These are phyloP conservation scores for Lithospermum erythrorhizon DNA, from an alignment of 257 asterid species.

Conservation along the genomic window DNA sequence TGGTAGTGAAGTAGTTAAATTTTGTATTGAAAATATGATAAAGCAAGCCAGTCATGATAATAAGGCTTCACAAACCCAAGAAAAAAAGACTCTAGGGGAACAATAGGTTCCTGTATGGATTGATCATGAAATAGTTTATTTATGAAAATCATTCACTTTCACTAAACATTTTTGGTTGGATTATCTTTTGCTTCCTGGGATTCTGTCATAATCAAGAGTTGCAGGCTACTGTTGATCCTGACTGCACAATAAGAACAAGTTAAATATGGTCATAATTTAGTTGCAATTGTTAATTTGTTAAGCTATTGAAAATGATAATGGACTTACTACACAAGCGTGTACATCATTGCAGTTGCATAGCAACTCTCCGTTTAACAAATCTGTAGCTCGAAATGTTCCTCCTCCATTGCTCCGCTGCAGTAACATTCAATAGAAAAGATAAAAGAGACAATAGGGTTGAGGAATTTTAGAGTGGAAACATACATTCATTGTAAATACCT, in stretches of 20 bases:
- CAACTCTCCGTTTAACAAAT: slow-evolving; percentile 54
- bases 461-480: neutral
- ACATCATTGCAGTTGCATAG: slow-evolving; percentile 60
- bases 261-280: neutral
- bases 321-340: slow-evolving; percentile 48
- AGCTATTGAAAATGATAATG: too few species aligned
- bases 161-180: too few species aligned
- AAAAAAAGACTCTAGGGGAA: too few species aligned
- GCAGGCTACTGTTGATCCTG: neutral
- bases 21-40: too few species aligned
- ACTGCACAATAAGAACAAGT: neutral
- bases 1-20: too few species aligned
- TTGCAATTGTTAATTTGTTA: neutral
- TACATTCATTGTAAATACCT: slow-evolving; percentile 22
- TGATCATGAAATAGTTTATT: too few species aligned
- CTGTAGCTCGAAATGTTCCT: slow-evolving; percentile 58
- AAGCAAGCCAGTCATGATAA: too few species aligned
- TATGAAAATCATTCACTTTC: too few species aligned
- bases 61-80: too few species aligned
- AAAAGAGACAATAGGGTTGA: neutral
- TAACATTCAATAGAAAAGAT: neutral
- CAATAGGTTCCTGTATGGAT: too few species aligned
- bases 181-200: neutral
- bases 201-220: neutral
- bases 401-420: slow-evolving; percentile 83